A percentile compares a stretch with the other conserved stretches of the same genome.
Evolutionary conservation across 257 asterid species (phyloP).

Genomic region (Orobanche coerulescens): DNA sequence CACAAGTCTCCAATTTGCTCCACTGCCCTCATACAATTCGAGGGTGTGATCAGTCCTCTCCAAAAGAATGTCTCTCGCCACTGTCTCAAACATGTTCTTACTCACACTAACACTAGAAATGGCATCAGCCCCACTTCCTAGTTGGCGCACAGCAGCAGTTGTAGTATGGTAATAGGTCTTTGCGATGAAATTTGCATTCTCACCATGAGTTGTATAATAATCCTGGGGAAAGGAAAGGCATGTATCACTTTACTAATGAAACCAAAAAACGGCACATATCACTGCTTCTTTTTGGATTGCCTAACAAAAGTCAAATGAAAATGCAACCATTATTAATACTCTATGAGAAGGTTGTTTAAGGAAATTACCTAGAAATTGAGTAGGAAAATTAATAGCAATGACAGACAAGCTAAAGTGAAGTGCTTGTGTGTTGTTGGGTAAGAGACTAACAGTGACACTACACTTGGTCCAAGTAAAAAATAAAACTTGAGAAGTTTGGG

Average conservation of each 20-base stretch:
- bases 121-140: constrained; percentile 76
- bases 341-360: neutral
- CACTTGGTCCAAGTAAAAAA: neutral
- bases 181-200: constrained; percentile 77
- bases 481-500: neutral
- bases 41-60: constrained; percentile 90
- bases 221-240: constrained; percentile 38
- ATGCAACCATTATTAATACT: neutral
- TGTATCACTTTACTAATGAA: neutral
- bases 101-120: constrained; percentile 83
- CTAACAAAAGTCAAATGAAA: neutral
- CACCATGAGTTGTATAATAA: constrained; percentile 86
- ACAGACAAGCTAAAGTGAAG: neutral
- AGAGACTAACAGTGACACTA: constrained; percentile 11
- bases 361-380: neutral
- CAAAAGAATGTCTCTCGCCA: constrained; percentile 76
- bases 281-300: neutral
- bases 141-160: constrained; percentile 74
- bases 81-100: constrained; percentile 78
- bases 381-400: neutral
- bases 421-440: neutral
- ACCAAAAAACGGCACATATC: neutral
- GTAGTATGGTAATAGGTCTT: constrained; percentile 93
- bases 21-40: constrained; percentile 79
- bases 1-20: constrained; percentile 75